These are phyloP conservation scores for Lolium multiflorum DNA, from an alignment of 176 grass and related monocot genomes.

Conservation along the genomic window DNA sequence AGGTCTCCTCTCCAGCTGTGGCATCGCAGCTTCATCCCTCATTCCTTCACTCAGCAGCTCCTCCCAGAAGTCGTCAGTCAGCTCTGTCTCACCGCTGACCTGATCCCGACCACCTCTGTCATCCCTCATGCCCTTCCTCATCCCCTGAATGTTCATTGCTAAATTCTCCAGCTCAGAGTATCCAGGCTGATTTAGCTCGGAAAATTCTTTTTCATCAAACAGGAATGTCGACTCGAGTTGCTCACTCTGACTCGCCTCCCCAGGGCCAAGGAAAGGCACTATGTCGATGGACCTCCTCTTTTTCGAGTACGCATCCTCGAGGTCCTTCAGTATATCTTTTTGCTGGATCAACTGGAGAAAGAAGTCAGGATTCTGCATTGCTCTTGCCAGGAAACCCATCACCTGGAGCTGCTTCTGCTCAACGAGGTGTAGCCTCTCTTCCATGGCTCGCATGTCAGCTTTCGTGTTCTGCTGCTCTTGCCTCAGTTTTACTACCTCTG, in stretches of 20 bases:
- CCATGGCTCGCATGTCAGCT: conserved; percentile 64
- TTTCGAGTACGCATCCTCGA: conserved; percentile 54
- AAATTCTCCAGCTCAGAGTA: conserved; percentile 53
- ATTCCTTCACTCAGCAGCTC: conserved; percentile 68
- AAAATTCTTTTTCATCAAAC: conserved; percentile 18
- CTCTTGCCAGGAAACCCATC: conserved; percentile 79
- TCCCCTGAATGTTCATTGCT: conserved; percentile 51
- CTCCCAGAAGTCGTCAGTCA: conserved; percentile 74
- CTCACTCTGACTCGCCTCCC: background rate
- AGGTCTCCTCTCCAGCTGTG: conserved; percentile 21
- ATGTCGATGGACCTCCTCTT: conserved; percentile 66
- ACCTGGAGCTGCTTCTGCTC: conserved; percentile 76
- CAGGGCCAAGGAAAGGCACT: conserved; percentile 11
- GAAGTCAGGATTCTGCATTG: conserved; percentile 73
- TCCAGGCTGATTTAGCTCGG: conserved; percentile 37
- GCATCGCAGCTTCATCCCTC: conserved; percentile 22
- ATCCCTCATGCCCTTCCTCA: conserved; percentile 25
- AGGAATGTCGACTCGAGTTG: conserved; percentile 26
- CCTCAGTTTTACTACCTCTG: conserved; percentile 75
- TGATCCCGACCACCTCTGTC: background rate
- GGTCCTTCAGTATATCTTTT: conserved; percentile 56
- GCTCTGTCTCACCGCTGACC: conserved; percentile 26
- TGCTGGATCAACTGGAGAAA: conserved; percentile 66
- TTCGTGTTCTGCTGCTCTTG: conserved; percentile 69
- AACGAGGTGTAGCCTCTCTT: conserved; percentile 51